Percentiles rank a stretch among this genome's conserved stretches.
Conservation (phyloP, 139 green algal species). For the Volvox africanus region DNA sequence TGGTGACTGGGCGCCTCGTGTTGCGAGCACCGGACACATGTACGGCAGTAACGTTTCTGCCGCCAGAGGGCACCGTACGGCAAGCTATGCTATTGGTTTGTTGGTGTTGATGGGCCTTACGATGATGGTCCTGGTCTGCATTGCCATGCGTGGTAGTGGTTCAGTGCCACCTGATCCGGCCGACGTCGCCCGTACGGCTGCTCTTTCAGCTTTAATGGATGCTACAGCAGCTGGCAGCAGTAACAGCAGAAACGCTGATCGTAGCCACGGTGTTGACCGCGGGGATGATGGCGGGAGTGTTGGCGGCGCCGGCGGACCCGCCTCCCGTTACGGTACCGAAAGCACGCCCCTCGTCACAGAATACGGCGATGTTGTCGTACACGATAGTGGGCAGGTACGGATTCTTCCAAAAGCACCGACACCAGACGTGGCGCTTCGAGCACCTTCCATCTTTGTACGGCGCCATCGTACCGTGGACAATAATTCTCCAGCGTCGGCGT, state of each 20-base stretch:
- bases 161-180: neutral
- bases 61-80: neutral
- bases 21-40: neutral
- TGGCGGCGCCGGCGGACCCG: neutral
- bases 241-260: too few species aligned
- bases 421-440: too few species aligned
- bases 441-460: neutral
- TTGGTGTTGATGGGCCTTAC: neutral
- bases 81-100: neutral
- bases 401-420: too few species aligned
- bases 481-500: too few species aligned
- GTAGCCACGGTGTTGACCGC: too few species aligned
- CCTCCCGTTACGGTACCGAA: neutral
- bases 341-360: neutral
- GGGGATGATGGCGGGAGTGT: neutral
- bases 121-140: neutral
- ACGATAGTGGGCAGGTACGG: neutral
- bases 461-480: too few species aligned
- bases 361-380: neutral
- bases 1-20: neutral
- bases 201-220: too few species aligned
- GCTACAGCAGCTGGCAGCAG: too few species aligned
- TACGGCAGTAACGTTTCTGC: slow-evolving; percentile 6
- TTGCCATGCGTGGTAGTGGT: neutral
- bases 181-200: too few species aligned